Base-by-base conservation (phyloP, 331 rosid species). In the Malus hybrid region DNA sequence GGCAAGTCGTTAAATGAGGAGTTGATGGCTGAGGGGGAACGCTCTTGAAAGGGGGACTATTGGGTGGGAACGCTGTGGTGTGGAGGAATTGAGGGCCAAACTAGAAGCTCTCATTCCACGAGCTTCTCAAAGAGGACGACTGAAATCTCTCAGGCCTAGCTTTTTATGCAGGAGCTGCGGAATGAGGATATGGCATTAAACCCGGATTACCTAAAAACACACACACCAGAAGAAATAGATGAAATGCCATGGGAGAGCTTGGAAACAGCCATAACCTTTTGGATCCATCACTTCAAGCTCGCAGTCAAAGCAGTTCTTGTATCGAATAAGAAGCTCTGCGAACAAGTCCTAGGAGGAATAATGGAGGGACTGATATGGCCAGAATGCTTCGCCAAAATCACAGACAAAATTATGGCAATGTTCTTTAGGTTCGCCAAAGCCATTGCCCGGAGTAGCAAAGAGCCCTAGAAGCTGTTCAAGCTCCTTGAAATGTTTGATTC, bases 341-440 rank as follows among this genome's bases (percentile, higher is more conserved):
- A 79, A 73, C 75, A 62, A 19, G 87, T 91, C 16, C 52, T 91
- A 61, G 94, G 96, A 11, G 79, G 82, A 31, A 73, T 89, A 83
- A 82, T 91, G 89, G 93, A 87, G 0, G 97, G 96, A 7, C 66
- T 90, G 10, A 75, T 91, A 14, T 90, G 91, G 92, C 91, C 89
- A 2, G 96, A 90, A 83, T 91, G 94, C 83, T 93, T 88, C 61
- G 81, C 83, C 14, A 93, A 90, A 78, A 91, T 93, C 69, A 90
- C 97, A 3, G 97, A 91, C 85, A 93, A 91, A 83, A 93, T 93
- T 79, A 88, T 93, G 94, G 97, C 97, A 0, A 96, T 91, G 19
- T 93, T 93, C 86, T 88, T 90, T 68, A 80, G 98, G 18, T 93
- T 93, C 71, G 98, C 97, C 4, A 97, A 93, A 81, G 96, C 91